Evolutionary conservation across 1,139 yeast species (phyloP).

Genomic region (Candida sojae): DNA sequence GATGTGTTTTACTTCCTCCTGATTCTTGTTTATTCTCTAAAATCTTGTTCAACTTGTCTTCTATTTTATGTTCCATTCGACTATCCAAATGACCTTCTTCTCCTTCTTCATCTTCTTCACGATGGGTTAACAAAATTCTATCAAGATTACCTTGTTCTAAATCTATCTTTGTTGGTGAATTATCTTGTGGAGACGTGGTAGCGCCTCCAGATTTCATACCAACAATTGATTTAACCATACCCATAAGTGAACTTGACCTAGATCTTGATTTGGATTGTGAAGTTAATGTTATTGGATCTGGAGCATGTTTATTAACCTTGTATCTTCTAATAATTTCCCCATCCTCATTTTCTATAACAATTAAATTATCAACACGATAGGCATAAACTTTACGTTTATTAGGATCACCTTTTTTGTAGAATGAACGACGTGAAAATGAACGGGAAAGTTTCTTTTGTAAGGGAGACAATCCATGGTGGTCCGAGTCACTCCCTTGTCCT

Average conservation of each 20-base stretch:
- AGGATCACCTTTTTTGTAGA: conserved; percentile 31
- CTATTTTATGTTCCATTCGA: conserved; percentile 25
- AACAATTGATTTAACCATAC: conserved; percentile 51
- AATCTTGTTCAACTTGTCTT: conserved; percentile 26
- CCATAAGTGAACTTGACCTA: conserved; percentile 38
- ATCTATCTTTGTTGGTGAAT: conserved; percentile 12
- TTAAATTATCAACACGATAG: conserved; percentile 61
- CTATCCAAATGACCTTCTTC: conserved; percentile 11
- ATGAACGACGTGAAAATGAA: conserved; percentile 18
- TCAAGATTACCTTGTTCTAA: conserved; percentile 11
- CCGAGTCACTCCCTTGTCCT: not conserved
- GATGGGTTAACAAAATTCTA: conserved; percentile 8
- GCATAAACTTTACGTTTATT: conserved; percentile 40
- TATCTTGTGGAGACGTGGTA: conserved; percentile 8
- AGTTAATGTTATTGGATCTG: conserved; percentile 8
- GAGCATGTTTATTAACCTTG: conserved; percentile 58
- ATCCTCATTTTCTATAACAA: conserved; percentile 85
- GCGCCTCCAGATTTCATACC: conserved; percentile 39
- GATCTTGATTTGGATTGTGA: conserved; percentile 15
- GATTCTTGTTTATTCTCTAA: conserved; percentile 15
- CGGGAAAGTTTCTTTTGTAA: conserved; percentile 9
- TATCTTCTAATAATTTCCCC: conserved; percentile 90
- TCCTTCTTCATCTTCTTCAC: conserved; percentile 14
- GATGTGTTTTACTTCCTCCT: conserved; percentile 5
- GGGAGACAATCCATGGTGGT: conserved; percentile 3